These are phyloP conservation scores for Peronosclerospora sorghi DNA, from an alignment of 352 stramenopile species.

Conservation along the genomic window DNA sequence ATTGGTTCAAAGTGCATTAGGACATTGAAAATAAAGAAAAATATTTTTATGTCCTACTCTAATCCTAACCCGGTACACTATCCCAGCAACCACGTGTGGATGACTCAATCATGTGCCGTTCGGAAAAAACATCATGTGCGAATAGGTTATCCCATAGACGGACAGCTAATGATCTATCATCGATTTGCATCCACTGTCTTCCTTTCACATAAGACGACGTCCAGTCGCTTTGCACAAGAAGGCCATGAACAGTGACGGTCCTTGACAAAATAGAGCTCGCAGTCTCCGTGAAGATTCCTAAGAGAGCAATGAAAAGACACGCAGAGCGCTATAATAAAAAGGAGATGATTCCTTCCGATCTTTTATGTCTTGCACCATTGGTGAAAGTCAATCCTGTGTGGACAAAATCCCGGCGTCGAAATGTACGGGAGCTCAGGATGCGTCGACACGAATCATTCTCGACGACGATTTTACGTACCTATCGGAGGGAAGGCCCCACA, in stretches of 20 bases:
- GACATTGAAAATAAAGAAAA: no score
- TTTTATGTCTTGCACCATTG: conserved; percentile 33
- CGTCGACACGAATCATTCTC: conserved; percentile 61
- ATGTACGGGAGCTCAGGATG: conserved; percentile 43
- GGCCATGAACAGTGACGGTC: conserved; percentile 61
- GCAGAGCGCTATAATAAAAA: conserved; percentile 67
- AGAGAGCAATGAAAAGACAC: conserved; percentile 63
- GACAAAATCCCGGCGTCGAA: conserved; percentile 76
- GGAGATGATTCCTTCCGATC: conserved; percentile 33
- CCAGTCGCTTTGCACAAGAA: conserved; percentile 57
- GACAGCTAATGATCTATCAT: conserved; percentile 27
- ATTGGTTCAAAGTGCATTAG: no score
- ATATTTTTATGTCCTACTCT: no score
- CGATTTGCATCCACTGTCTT: conserved; percentile 33
- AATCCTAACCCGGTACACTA: conserved; percentile 52
- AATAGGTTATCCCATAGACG: conserved; percentile 48
- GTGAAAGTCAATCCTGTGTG: conserved; percentile 62
- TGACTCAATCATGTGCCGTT: no score
- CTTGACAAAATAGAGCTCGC: conserved; percentile 39
- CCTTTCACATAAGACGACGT: conserved; percentile 73
- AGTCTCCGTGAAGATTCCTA: conserved; percentile 63
- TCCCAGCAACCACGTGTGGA: conserved; percentile 57
- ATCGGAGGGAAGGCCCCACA: conserved; percentile 41
- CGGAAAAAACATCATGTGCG: no score
- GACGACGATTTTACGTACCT: conserved; percentile 80